Percentiles rank a stretch among this genome's conserved stretches.
These are phyloP conservation scores for Daldinia caldariorum DNA, from an alignment of 495 filamentous ascomycete genomes.

Conservation along the genomic window DNA sequence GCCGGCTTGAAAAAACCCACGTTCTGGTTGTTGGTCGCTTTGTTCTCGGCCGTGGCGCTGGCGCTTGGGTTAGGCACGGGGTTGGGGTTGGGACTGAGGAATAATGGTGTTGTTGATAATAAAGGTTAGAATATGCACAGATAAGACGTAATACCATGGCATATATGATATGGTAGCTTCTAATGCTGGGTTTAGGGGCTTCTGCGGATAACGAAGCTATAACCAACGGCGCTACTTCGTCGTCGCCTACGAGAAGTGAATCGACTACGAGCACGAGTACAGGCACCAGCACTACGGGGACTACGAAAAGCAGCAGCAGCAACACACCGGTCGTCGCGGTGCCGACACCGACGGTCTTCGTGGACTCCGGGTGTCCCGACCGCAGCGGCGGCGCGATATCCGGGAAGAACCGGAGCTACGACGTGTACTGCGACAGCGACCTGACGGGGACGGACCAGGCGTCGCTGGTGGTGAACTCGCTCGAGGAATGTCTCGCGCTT, in stretches of 20 bases:
- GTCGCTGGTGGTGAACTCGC: conserved; percentile 12
- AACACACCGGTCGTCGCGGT: not conserved
- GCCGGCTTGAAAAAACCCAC: conserved; percentile 12
- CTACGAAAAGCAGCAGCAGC: not conserved
- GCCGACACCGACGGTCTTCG: not conserved
- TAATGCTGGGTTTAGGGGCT: not conserved
- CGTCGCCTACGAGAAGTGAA: not conserved
- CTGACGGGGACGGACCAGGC: conserved; percentile 24
- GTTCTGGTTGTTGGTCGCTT: conserved; percentile 26
- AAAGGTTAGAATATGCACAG: not conserved
- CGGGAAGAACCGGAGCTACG: conserved; percentile 6
- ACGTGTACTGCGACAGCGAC: conserved; percentile 29
- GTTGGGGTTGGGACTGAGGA: conserved; percentile 1
- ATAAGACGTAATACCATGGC: not conserved
- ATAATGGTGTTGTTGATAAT: not conserved
- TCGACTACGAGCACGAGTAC: not conserved
- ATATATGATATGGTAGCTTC: not conserved
- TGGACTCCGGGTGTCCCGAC: not conserved
- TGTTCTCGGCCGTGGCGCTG: conserved; percentile 17
- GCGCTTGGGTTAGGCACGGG: conserved; percentile 27
- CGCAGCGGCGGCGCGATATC: not conserved
- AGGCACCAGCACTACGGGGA: not conserved
- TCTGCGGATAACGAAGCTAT: not conserved
- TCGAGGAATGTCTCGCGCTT: conserved; percentile 28
- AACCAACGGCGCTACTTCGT: not conserved